Evolutionary conservation across 495 filamentous ascomycete species (phyloP).

Genomic region (Entonaema liquescens): DNA sequence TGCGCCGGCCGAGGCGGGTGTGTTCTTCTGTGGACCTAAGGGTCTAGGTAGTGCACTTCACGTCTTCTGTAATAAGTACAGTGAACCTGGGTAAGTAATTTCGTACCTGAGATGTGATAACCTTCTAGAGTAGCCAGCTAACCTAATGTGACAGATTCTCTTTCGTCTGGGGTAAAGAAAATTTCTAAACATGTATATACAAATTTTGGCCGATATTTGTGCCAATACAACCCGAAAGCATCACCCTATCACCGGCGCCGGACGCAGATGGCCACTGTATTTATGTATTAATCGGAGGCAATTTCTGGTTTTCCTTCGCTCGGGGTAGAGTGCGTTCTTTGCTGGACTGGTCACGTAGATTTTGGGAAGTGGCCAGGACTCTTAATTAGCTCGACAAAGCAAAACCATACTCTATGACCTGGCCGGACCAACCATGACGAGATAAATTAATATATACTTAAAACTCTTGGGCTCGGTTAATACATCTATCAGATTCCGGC

Average conservation of each 20-base stretch:
- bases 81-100: slow-evolving; percentile 68
- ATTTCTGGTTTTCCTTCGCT: slow-evolving; percentile 31
- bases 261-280: slow-evolving; percentile 38
- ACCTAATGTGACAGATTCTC: slow-evolving; percentile 53
- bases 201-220: slow-evolving; percentile 25
- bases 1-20: slow-evolving; percentile 73
- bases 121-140: not conserved
- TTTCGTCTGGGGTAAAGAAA: slow-evolving; percentile 80
- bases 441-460: slow-evolving; percentile 36
- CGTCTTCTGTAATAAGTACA: slow-evolving; percentile 81
- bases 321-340: slow-evolving; percentile 9
- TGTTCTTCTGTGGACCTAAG: slow-evolving; percentile 84
- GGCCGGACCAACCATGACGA: slow-evolving; percentile 30
- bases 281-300: slow-evolving; percentile 37
- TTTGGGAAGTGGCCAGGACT: slow-evolving; percentile 8
- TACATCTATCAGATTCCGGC: slow-evolving; percentile 18
- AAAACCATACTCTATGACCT: slow-evolving; percentile 25
- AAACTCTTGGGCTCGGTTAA: slow-evolving; percentile 8
- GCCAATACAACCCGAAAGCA: slow-evolving; percentile 22
- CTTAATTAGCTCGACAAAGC: slow-evolving; percentile 28
- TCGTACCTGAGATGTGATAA: not conserved
- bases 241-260: slow-evolving; percentile 37
- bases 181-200: slow-evolving; percentile 63
- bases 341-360: slow-evolving; percentile 22
- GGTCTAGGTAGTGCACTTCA: slow-evolving; percentile 72